phyloP scores from a whole-genome alignment of 768 basidiomycete genomes.

The Russula earlei region DNA sequence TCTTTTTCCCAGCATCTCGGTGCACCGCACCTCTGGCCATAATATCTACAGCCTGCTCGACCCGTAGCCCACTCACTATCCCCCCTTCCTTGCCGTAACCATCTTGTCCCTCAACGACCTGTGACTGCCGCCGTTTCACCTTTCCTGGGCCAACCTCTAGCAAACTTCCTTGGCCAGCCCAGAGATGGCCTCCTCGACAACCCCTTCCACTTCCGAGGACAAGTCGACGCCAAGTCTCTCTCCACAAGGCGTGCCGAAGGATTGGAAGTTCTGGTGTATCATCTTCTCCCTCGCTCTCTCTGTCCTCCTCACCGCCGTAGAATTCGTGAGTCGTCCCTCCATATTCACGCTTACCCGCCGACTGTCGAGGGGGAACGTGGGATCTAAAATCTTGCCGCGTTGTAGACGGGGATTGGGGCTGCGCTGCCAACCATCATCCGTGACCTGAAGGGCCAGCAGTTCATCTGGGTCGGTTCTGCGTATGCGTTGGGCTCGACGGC shows the following conservation, averaged over 20 bases:
- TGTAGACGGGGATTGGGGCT: constrained; percentile 19
- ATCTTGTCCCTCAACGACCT: not conserved
- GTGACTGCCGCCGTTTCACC: not conserved
- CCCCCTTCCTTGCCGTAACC: too few relatives aligned
- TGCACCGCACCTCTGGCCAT: too few relatives aligned
- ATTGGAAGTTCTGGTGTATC: constrained; percentile 19
- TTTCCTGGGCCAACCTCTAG: too few relatives aligned
- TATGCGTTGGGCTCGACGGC: constrained; percentile 24
- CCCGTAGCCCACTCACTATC: too few relatives aligned
- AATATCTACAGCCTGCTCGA: too few relatives aligned
- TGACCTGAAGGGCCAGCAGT: constrained; percentile 22
- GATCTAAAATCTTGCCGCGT: not conserved
- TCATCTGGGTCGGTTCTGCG: constrained; percentile 22
- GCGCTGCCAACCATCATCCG: constrained; percentile 26
- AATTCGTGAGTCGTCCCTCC: constrained; percentile 4
- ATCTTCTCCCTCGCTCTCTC: constrained; percentile 15
- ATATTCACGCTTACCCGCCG: not conserved
- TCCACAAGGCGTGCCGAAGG: constrained; percentile 4
- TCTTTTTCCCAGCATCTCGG: too few relatives aligned
- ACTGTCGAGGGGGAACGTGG: not conserved
- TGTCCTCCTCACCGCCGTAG: constrained; percentile 6
- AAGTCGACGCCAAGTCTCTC: not conserved
- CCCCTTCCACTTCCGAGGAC: not conserved
- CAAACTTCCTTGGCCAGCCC: not conserved
- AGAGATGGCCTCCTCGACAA: not conserved